Percentiles rank a stretch among this genome's conserved stretches.
These are phyloP conservation scores for Penicillium fimorum DNA, from an alignment of 495 filamentous ascomycete species.

Conservation along the genomic window DNA sequence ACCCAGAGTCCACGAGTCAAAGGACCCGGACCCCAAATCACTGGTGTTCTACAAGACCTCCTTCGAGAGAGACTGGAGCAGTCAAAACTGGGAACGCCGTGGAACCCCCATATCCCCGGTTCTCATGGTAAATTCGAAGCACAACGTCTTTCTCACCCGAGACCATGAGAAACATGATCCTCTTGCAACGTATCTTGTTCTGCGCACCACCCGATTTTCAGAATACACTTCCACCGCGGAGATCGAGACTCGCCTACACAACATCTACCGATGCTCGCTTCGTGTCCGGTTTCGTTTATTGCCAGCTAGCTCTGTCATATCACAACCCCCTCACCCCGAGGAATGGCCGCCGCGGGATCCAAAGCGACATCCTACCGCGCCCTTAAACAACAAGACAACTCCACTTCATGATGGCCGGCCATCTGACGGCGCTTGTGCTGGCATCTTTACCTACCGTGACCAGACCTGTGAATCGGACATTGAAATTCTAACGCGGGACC, in stretches of 20 bases:
- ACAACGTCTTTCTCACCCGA: constrained; percentile 63
- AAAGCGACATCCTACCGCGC: not conserved
- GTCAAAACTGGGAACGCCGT: constrained; percentile 57
- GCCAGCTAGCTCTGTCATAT: constrained; percentile 15
- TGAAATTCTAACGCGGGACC: constrained; percentile 67
- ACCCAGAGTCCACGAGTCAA: not conserved
- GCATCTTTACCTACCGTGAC: constrained; percentile 67
- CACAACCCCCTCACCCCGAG: constrained; percentile 11
- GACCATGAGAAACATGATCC: constrained; percentile 17
- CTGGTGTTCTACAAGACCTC: constrained; percentile 35
- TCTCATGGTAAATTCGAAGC: constrained; percentile 60
- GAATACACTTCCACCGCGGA: constrained; percentile 63
- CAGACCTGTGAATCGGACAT: constrained; percentile 72
- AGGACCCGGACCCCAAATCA: constrained; percentile 10
- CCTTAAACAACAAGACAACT: constrained; percentile 3
- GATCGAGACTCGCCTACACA: constrained; percentile 54
- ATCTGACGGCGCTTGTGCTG: constrained; percentile 58
- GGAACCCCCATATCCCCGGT: constrained; percentile 44
- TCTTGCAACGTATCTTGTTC: constrained; percentile 54
- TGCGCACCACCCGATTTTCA: constrained; percentile 57
- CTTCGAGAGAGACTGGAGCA: constrained; percentile 54
- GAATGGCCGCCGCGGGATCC: constrained; percentile 10
- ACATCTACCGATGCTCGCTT: constrained; percentile 59
- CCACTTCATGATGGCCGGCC: constrained; percentile 9
- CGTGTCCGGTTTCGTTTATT: constrained; percentile 55